Evolutionary conservation across 1,139 yeast genomes (phyloP).

Genomic region (Diutina mesorugosa): DNA sequence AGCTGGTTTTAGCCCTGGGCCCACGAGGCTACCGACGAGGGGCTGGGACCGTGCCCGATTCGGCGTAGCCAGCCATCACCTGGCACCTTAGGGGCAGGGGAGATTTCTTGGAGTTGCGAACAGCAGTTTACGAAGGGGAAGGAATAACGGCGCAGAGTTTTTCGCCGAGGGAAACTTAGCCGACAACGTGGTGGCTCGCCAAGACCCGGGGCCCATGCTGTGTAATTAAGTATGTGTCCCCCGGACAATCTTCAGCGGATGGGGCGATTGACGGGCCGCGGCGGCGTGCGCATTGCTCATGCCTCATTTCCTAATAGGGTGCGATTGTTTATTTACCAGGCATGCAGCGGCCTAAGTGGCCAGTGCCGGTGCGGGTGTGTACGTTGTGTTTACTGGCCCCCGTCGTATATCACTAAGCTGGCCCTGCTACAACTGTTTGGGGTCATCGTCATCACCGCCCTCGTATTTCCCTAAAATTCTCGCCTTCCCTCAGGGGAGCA

Average conservation of each 20-base stretch:
- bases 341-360: neutral
- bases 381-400: neutral
- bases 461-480: neutral
- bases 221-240: neutral
- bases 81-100: too few relatives aligned
- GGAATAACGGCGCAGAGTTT: too few relatives aligned
- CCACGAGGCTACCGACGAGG: neutral
- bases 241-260: neutral
- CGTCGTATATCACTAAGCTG: too few relatives aligned
- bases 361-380: neutral
- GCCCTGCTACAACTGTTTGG: too few relatives aligned
- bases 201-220: too few relatives aligned
- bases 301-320: neutral
- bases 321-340: neutral
- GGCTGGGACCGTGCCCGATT: neutral
- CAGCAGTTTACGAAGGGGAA: too few relatives aligned
- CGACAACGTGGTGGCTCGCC: too few relatives aligned
- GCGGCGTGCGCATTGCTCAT: neutral
- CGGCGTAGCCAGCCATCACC: neutral
- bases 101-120: too few relatives aligned
- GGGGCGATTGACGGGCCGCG: neutral
- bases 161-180: too few relatives aligned
- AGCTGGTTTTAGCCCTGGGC: neutral
- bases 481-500: neutral
- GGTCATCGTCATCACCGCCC: neutral